phyloP scores from a whole-genome alignment of 2,329 filamentous ascomycete species.

The Beauveria scarabaeidicola region DNA sequence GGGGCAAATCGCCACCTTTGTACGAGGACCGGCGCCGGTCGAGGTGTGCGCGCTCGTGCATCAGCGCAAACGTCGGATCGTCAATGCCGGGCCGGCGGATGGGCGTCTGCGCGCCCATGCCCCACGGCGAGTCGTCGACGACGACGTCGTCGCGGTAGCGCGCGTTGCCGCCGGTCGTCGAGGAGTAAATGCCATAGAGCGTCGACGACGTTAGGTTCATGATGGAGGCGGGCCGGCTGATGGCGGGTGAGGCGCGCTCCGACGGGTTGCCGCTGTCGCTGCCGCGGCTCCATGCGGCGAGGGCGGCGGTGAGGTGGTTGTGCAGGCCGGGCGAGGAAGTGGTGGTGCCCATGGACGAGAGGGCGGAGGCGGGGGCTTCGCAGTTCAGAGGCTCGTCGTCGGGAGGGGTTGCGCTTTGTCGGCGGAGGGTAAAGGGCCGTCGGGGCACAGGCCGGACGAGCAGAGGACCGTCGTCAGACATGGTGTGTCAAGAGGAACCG shows the following conservation, averaged over 20 bases:
- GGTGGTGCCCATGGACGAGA: not conserved
- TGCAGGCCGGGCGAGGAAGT: not conserved
- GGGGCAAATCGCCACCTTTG: conserved; percentile 20
- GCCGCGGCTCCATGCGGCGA: conserved; percentile 14
- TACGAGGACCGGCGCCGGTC: conserved; percentile 29
- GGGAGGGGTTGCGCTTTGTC: conserved; percentile 37
- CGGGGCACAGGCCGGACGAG: conserved; percentile 63
- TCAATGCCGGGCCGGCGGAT: conserved; percentile 34
- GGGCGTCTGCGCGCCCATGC: conserved; percentile 67
- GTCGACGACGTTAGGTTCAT: conserved; percentile 85
- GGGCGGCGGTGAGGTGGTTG: conserved; percentile 23
- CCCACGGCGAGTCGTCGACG: conserved; percentile 65
- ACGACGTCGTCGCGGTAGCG: conserved; percentile 35
- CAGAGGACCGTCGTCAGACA: conserved; percentile 34
- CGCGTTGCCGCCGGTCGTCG: conserved; percentile 40
- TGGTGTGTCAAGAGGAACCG: not conserved
- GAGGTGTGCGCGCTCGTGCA: conserved; percentile 30
- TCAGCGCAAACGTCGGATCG: conserved; percentile 36
- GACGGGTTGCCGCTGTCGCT: conserved; percentile 8
- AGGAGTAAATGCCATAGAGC: conserved; percentile 82
- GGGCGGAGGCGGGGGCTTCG: conserved; percentile 19
- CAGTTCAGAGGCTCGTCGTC: conserved; percentile 16
- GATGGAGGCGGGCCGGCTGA: conserved; percentile 66
- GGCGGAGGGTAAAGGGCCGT: conserved; percentile 58
- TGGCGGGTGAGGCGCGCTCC: conserved; percentile 22